These are phyloP conservation scores for Talaromyces amestolkiae DNA, from an alignment of 2,329 filamentous ascomycete genomes.

Conservation along the genomic window DNA sequence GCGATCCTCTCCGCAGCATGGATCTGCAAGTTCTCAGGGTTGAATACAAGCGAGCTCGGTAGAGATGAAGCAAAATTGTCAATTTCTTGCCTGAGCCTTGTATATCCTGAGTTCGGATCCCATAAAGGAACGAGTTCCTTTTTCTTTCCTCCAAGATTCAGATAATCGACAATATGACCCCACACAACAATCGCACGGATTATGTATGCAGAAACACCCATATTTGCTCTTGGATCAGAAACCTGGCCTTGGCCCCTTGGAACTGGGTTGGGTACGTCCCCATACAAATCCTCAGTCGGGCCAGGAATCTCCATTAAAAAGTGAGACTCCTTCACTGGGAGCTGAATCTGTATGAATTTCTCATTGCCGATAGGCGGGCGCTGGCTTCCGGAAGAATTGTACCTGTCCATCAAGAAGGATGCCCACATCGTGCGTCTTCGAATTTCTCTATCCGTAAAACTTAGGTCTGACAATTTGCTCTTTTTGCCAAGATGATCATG, in stretches of 20 bases:
- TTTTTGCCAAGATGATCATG: conserved; percentile 70
- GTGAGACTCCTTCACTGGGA: conserved; percentile 85
- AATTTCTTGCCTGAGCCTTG: conserved; percentile 66
- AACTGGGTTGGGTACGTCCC: conserved; percentile 63
- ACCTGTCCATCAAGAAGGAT: conserved; percentile 94
- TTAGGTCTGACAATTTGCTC: conserved; percentile 61
- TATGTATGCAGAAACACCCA: conserved; percentile 91
- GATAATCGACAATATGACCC: conserved; percentile 84
- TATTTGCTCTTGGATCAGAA: conserved; percentile 71
- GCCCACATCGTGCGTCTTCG: conserved; percentile 95
- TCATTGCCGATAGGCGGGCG: conserved; percentile 88
- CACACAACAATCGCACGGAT: conserved; percentile 82
- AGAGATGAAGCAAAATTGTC: conserved; percentile 68
- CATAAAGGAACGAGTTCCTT: conserved; percentile 75
- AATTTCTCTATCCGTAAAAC: conserved; percentile 91
- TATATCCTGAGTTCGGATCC: conserved; percentile 75
- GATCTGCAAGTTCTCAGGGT: conserved; percentile 74
- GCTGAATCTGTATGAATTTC: conserved; percentile 80
- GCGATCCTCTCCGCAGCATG: conserved; percentile 82
- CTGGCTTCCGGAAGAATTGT: conserved; percentile 93
- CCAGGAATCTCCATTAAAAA: conserved; percentile 91
- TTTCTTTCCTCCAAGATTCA: conserved; percentile 86
- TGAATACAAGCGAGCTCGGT: conserved; percentile 71
- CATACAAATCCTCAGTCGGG: conserved; percentile 77
- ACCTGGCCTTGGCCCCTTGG: conserved; percentile 63